Base-by-base conservation (phyloP, 345 rosid genomes). In the Adansonia digitata region DNA sequence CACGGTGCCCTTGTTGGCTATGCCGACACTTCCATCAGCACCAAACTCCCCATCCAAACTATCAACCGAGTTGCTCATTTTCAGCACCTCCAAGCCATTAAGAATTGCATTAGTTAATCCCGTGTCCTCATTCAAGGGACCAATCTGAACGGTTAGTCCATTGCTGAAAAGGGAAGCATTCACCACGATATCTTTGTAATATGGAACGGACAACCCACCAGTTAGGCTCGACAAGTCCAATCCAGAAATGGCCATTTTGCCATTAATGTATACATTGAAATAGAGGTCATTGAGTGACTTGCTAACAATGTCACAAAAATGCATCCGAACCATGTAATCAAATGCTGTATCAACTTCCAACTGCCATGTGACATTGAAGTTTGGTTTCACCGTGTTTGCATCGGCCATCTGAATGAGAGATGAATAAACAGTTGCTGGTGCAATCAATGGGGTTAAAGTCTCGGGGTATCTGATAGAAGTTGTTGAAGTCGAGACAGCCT, bases 31-130 rank as follows among this genome's bases (percentile, higher is more conserved):
- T 10, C 94, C 92, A 53, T 87, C 92, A 22, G 81, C 89, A 17
- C 94, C 97, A 68, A 88, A 90, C 77, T 85, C 91, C 40, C 97
- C 97, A 71, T 91, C 94, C 77, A 92, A 87, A 73, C 97, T 90
- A 46, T 84, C 72, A 34, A 87, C 94, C 2, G 87, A 74, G 69
- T 88, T 92, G 80, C 97, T 92, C 89, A 92, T 88, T 76, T 87
- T 92, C 77, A 92, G 10, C 24, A 92, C 74, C 83, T 92, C 97
- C 80, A 91, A 80, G 14, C 94, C 97, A 39, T 91, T 90, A 15
- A 91, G 77, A 49, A 91, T 85, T 1, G 97, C 97, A 61, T 92
- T 88, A 43, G 18, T 45, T 10, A 67, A 3, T 5, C 97, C 93
- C 0, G 88, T 85, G n/a, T 78, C 87, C 68, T 85, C 86, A 53